Evolutionary conservation across 208 protist genomes (phyloP).

Genomic region (Balamuthia mandrillaris): DNA sequence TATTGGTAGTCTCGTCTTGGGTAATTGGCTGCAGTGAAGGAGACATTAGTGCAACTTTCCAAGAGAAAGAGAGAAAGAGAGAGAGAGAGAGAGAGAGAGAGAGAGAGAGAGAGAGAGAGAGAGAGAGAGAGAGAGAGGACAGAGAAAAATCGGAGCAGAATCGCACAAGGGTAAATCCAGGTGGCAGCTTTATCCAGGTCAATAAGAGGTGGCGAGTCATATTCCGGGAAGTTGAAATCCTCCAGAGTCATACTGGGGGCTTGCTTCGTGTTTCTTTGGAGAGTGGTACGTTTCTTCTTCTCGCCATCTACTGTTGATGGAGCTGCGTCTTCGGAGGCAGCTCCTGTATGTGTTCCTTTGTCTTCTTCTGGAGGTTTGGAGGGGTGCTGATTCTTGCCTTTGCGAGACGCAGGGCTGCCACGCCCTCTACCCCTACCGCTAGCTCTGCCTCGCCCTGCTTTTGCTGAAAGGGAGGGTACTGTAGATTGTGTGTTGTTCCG

Average conservation of each 20-base stretch:
- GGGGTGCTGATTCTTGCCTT: background rate
- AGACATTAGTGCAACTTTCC: background rate
- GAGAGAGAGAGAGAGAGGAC: background rate
- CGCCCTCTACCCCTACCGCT: background rate
- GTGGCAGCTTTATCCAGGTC: background rate
- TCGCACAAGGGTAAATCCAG: slow-evolving; percentile 37
- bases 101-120: background rate
- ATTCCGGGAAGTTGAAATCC: slow-evolving; percentile 4
- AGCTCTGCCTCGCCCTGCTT: background rate
- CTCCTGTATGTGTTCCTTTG: background rate
- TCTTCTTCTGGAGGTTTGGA: too few species aligned
- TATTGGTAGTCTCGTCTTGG: slow-evolving; percentile 42
- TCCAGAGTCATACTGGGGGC: background rate
- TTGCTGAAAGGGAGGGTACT: too few species aligned
- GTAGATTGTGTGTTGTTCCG: too few species aligned
- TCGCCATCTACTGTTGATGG: background rate
- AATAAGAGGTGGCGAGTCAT: background rate
- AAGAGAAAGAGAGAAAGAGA: background rate
- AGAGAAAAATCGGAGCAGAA: background rate
- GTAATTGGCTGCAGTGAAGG: slow-evolving; percentile 15
- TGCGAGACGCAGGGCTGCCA: background rate
- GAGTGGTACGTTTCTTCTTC: background rate
- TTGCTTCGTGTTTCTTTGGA: background rate
- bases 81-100: background rate
- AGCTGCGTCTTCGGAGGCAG: background rate